phyloP scores from a whole-genome alignment of 2,329 filamentous ascomycete species.

The Coniochaeta ligniaria region DNA sequence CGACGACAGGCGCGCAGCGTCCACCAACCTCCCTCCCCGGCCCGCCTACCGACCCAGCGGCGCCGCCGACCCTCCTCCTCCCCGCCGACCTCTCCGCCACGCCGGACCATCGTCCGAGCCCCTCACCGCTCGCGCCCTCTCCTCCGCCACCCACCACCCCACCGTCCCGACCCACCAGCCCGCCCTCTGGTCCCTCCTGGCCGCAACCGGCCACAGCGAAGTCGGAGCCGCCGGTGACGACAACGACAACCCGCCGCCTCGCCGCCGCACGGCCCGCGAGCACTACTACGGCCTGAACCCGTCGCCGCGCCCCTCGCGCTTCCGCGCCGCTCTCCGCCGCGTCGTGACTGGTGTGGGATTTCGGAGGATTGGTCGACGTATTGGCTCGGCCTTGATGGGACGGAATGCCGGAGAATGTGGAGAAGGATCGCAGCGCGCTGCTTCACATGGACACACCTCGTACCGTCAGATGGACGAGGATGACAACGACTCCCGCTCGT shows the following conservation, averaged over 20 bases:
- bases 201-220: not conserved
- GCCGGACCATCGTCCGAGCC: not conserved
- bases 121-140: not conserved
- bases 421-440: no score
- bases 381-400: no score
- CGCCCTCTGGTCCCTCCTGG: not conserved
- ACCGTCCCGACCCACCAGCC: not conserved
- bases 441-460: no score
- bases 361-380: not conserved
- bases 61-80: not conserved
- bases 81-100: not conserved
- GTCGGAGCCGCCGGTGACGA: no score
- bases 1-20: not conserved
- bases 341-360: not conserved
- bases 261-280: not conserved
- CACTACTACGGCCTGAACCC: not conserved
- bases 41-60: not conserved
- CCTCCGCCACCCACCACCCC: not conserved
- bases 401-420: no score
- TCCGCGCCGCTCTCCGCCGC: not conserved
- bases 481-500: not conserved
- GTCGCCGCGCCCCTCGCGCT: not conserved
- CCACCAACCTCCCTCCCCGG: not conserved
- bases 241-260: not conserved
- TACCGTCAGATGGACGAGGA: not conserved